phyloP scores from a whole-genome alignment of 805 yeast genomes.

The Barnettozyma vustinii region DNA sequence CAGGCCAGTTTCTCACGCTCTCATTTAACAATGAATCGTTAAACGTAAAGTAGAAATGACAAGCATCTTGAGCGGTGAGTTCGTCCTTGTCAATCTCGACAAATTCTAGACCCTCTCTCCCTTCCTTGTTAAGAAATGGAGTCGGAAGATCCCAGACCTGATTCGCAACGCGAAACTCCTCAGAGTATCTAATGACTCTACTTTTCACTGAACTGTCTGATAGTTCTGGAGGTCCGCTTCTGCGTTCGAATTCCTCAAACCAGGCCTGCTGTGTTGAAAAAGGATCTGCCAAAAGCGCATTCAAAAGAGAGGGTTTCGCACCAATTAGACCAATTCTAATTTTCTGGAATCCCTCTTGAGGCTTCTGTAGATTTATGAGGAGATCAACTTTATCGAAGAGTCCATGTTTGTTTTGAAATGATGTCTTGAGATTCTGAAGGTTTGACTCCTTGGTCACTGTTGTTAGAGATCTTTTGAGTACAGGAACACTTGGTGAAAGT shows the following conservation, averaged over 20 bases:
- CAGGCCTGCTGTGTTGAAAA: constrained; percentile 28
- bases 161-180: constrained; percentile 16
- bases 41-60: constrained; percentile 27
- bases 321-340: constrained; percentile 28
- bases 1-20: constrained; percentile 17
- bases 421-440: constrained; percentile 11
- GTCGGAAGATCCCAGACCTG: constrained; percentile 25
- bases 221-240: not conserved
- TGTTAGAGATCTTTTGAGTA: not conserved
- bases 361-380: constrained; percentile 9
- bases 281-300: constrained; percentile 29
- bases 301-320: constrained; percentile 20
- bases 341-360: constrained; percentile 5
- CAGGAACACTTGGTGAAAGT: not conserved
- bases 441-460: constrained; percentile 3
- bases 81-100: constrained; percentile 17
- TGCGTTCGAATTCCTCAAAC: constrained; percentile 16
- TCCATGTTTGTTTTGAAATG: constrained; percentile 22
- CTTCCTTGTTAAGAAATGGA: constrained; percentile 16
- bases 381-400: constrained; percentile 24
- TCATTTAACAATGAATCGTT: constrained; percentile 9
- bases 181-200: constrained; percentile 20
- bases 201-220: not conserved
- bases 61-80: constrained; percentile 18
- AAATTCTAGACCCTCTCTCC: constrained; percentile 19